Evolutionary conservation across 1,139 yeast genomes (phyloP).

Genomic region (Candida sanyaensis): DNA sequence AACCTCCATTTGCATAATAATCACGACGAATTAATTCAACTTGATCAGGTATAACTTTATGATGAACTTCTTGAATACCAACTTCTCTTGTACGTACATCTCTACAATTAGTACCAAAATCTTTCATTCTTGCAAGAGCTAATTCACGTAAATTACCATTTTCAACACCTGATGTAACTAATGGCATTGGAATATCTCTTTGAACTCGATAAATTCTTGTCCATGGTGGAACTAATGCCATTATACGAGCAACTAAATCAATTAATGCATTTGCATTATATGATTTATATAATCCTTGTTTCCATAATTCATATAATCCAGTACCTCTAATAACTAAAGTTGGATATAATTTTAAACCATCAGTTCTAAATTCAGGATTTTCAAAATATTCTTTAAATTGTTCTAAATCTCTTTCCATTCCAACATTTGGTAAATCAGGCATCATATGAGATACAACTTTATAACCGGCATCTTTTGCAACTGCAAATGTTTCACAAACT

Average conservation of each 20-base stretch:
- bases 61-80: conserved; percentile 98
- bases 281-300: conserved; percentile 89
- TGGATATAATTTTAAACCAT: conserved; percentile 93
- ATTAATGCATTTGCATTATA: conserved; percentile 93
- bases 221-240: conserved; percentile 99
- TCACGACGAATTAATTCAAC: conserved; percentile 95
- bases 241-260: conserved; percentile 90
- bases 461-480: conserved; percentile 97
- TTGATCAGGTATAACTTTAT: conserved; percentile 95
- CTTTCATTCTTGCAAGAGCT: conserved; percentile 97
- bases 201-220: conserved; percentile 98
- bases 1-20: conserved; percentile 96
- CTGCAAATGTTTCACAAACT: conserved; percentile 92
- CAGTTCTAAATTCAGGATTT: conserved; percentile 95
- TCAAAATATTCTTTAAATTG: conserved; percentile 96
- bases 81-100: conserved; percentile 99
- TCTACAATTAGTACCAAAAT: conserved; percentile 93
- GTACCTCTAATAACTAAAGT: conserved; percentile 97
- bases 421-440: conserved; percentile 99
- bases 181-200: conserved; percentile 99
- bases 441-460: conserved; percentile 98
- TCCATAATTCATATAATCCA: conserved; percentile 96
- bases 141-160: conserved; percentile 95
- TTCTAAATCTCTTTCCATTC: conserved; percentile 96
- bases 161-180: conserved; percentile 97